Evolutionary conservation across 306 rosid genomes (phyloP), one percentile per base, ranked within the genome.

Genomic region (Inga leiocalycina): DNA sequence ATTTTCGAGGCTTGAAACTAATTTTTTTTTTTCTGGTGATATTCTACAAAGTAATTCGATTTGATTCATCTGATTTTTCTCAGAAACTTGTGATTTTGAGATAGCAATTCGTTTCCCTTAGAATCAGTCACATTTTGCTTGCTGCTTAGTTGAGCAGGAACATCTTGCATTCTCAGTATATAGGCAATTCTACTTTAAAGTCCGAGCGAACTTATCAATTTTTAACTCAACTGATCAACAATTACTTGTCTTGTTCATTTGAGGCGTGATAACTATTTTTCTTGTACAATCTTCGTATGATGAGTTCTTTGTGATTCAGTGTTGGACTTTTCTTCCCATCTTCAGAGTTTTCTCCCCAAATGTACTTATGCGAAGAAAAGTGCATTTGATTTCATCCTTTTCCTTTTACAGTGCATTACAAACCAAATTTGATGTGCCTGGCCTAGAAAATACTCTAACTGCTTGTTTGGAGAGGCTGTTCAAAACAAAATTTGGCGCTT

Each of bases 401-500:
- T 65, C 46, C 6, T 43, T n/a, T 81, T 89, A 83, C 92, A 96
- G 98, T 88, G 94, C 87, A 30, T 88, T 96, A 68, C 98, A 93
- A 90, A 92, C 97, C 34, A 88, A 87, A 84, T 77, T 68, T 20
- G 93, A 92, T 79, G 86, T 89, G 74, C 97, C 97, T 69, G 94
- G 92, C 64, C 79, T 91, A 62, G 97, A 93, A 61, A 85, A 59
- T 69, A 81, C 88, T 22, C 85, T 96, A 78, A 93, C 91, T 86
- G 85, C 88, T 35, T 91, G 95, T 75, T 85, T 96, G 81, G 94
- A 96, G 80, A 92, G 93, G 87, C 51, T 96, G 76, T 96, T 96
- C 93, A 88, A 80, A 62, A 96, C 97, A 5, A 96, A 89, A 65
- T 92, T 87, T 20, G 99, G 99, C 22, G 94, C 99, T 74, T 91